Evolutionary conservation across 225 moss, liverwort and hornwort genomes (phyloP).

Genomic region (Pleurozium schreberi): DNA sequence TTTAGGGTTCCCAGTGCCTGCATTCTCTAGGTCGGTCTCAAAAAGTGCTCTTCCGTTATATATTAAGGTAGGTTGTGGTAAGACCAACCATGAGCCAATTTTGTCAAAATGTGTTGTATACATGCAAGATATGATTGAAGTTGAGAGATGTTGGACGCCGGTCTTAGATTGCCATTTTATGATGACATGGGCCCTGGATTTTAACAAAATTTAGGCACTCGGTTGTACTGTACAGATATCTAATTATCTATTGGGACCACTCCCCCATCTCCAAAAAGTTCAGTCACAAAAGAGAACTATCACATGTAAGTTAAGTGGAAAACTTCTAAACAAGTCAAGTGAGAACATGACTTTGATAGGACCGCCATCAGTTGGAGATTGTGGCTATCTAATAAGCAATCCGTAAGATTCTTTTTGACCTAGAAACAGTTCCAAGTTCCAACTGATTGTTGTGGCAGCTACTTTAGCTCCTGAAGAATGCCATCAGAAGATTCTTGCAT

Average conservation of each 20-base stretch:
- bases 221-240: not conserved
- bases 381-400: not conserved
- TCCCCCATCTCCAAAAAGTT: not conserved
- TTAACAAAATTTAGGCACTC: not conserved
- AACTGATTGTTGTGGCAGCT: not conserved
- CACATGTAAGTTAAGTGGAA: not conserved
- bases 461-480: not conserved
- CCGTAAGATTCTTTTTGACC: not conserved
- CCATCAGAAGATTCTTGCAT: not conserved
- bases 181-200: not conserved
- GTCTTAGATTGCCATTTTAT: not conserved
- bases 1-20: not conserved
- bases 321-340: not conserved
- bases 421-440: not conserved
- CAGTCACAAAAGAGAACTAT: not conserved
- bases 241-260: not conserved
- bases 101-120: not conserved
- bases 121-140: not conserved
- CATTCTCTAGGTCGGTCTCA: too few species aligned
- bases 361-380: not conserved
- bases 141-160: too few species aligned
- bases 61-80: not conserved
- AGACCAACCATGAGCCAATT: not conserved
- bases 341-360: not conserved
- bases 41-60: not conserved